Evolutionary conservation across 176 grass and related monocot species (phyloP), one percentile per base, ranked within the genome.

Genomic region (Canna indica): DNA sequence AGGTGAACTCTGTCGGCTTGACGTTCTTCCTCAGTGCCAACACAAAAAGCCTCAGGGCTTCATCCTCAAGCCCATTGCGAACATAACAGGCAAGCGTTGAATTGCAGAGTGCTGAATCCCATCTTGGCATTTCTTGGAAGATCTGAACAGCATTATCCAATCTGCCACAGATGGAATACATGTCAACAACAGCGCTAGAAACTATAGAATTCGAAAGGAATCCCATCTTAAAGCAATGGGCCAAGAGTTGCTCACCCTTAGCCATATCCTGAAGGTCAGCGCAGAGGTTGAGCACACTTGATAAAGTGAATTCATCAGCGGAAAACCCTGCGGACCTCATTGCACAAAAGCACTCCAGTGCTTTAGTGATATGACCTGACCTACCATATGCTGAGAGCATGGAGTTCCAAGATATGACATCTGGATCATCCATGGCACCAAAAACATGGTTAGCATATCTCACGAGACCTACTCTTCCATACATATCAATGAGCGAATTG

Each of bases 401-500:
- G 38, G 84, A 81, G 71, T 97, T 92, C 77, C 89, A 81, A 73
- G 93, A 92, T 38, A 86, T 59, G 28, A 79, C 74, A 79, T 92
- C 88, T 10, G 29, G 64, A 62, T 77, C 68, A 67, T 89, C 68
- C 82, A 87, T 85, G 68, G 42, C 70, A 35, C 36, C 46, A 71
- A 97, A 97, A 7, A 89, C 69, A 31, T 22, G 15, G 7, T 26
- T 60, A n/a, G 93, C 93, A 45, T 87, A 36, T 7, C 52, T 8
- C 22, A 64, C 24, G 76, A 87, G 74, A 13, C 84, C 81, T 24
- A 91, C 73, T 10, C 81, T 81, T 50, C 93, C 74, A 73, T 97
- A 90, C 88, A 92, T 87, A 65, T 79, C 71, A 33, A 92, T 79
- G 69, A 97, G 73, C 0, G 88, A 70, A 62, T 97, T 97, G 35